Base-by-base conservation (phyloP, 2,329 filamentous ascomycete species). In the Chaetomiaceae sp. region DNA sequence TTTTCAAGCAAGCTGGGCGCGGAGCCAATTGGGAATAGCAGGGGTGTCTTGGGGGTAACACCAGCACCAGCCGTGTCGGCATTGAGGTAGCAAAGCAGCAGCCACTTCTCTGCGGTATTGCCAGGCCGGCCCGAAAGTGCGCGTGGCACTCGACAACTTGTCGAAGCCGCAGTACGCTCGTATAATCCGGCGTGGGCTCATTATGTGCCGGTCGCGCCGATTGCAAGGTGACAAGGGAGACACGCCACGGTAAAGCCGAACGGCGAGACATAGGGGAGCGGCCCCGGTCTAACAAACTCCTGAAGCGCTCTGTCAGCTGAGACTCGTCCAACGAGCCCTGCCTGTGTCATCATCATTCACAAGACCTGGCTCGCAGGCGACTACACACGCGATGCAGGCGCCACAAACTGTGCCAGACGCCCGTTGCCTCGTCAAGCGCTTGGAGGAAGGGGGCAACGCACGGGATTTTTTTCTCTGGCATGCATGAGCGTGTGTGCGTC, bases 1-100 rank as follows among this genome's bases (percentile, higher is more conserved):
- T 30, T 48, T 42, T 42, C 35, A 29, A 39, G 27, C 41, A 32
- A 42, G 14, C 38, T 27, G 37, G 38, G 9, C 32, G n/a, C 14
- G 39, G 47, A 45, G 33, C 52, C 50, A 52, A 54, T 52, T n/a
- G 32, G 42, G 39, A 52, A 36, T 35, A 33, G 39, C 44, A 48
- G 46, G 44, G 41, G 48, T 44, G 36, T 29, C 22, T 24, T 24
- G 22, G 22, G 22, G 22, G 42, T 30, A 44, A 43, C 33, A 30
- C 19, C 40, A 42, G 36, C 42, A 40, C 29, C 42, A 44, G 45
- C 42, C 45, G 42, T 33, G 33, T 36, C 49, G 42, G 51, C 49
- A 55, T 45, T 39, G 44, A 42, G 18, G 47, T 46, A 39, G 35
- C 34, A 42, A 41, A 34, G 43, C 34, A 45, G 40, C 48, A 9